Evolutionary conservation across 2,329 filamentous ascomycete genomes (phyloP).

Genomic region (Aspergillus flavus): DNA sequence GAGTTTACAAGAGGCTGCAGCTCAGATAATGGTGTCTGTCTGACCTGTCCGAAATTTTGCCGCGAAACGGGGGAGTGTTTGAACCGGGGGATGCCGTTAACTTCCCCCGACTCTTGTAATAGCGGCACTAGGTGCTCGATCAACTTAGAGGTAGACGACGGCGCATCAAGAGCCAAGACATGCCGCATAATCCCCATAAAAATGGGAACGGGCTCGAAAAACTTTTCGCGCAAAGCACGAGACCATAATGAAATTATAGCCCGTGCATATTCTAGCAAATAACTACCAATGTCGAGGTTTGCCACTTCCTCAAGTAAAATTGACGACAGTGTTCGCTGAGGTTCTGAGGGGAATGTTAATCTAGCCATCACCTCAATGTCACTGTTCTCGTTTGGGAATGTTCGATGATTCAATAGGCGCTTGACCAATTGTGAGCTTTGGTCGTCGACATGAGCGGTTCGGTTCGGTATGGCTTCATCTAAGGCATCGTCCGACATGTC

Average conservation of each 20-base stretch:
- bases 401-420: slow-evolving; percentile 58
- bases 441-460: slow-evolving; percentile 27
- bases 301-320: slow-evolving; percentile 57
- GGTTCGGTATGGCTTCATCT: slow-evolving; percentile 24
- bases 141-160: slow-evolving; percentile 37
- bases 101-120: slow-evolving; percentile 50
- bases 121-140: slow-evolving; percentile 43
- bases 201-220: slow-evolving; percentile 46
- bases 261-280: slow-evolving; percentile 53
- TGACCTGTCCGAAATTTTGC: slow-evolving; percentile 41
- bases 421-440: slow-evolving; percentile 51
- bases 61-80: slow-evolving; percentile 47
- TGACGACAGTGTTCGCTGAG: slow-evolving; percentile 53
- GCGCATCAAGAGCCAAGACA: slow-evolving; percentile 44
- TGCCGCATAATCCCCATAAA: slow-evolving; percentile 46
- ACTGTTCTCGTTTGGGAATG: slow-evolving; percentile 49
- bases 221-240: slow-evolving; percentile 57
- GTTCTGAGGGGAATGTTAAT: slow-evolving; percentile 56
- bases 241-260: slow-evolving; percentile 59
- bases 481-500: slow-evolving; percentile 25
- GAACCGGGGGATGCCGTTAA: slow-evolving; percentile 58
- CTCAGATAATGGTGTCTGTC: slow-evolving; percentile 44
- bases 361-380: slow-evolving; percentile 58
- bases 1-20: slow-evolving; percentile 55
- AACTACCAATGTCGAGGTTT: slow-evolving; percentile 44